Evolutionary conservation across 495 filamentous ascomycete species (phyloP), one percentile per base, ranked within the genome.

Genomic region (Haplographium delicatum): DNA sequence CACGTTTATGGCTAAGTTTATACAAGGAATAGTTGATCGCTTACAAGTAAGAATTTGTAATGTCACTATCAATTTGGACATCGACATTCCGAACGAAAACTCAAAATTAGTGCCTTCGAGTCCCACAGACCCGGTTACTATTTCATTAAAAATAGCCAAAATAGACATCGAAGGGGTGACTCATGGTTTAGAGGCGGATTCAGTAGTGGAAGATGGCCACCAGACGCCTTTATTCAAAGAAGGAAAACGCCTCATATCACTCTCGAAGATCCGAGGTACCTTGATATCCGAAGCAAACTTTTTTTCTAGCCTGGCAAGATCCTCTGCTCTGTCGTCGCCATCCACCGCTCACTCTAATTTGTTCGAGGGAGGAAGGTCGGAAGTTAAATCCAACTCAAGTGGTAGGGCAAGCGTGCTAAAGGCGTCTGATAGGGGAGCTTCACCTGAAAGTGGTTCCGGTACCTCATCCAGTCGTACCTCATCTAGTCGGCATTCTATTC

Each of bases 11-110:
- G 82, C 88, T 8, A 82, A 78, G 20, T 91, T 94, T 57, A 65
- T 97, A 0, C 83, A 89, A 62, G 89, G 89, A 4, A 80, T 96
- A 48, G 71, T 80, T 26, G 89, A 96, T 61, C 80, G 91, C 31
- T 65, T 95, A 20, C 78, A 89, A 65, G 65, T 96, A 15, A 73
- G 72, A 25, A 74, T 96, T 31, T 75, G 72, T 35, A 63, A 72
- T 34, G 71, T 86, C 11, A 67, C 69, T 9, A 68, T 83, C 47
- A 72, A 75, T 47, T 53, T 82, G 23, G 80, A 89, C 54, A 71
- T 90, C 15, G 72, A 80, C 39, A 65, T 89, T 24, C 79, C 82
- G 0, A 65, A 83, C 13, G 83, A 89, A 31, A 68, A 75, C 43
- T 25, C 46, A 38, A 34, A 27, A 22, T 73, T 79, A 4, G 49